These are phyloP conservation scores for Adansonia digitata DNA, from an alignment of 345 rosid genomes.

Conservation along the genomic window DNA sequence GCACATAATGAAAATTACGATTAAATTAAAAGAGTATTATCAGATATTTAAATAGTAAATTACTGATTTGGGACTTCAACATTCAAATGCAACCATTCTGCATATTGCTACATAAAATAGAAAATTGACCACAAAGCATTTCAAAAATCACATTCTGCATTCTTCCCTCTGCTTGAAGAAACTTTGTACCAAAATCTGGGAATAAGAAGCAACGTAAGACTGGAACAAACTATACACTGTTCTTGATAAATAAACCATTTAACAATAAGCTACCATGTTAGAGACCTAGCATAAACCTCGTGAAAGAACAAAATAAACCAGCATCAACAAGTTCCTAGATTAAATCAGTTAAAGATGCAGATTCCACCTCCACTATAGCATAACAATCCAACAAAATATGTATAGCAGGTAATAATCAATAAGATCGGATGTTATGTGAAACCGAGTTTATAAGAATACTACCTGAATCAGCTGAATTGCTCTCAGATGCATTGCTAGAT, in stretches of 20 bases:
- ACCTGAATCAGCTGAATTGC: constrained; percentile 48
- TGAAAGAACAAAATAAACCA: not conserved
- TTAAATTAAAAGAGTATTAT: not conserved
- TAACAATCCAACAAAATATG: not conserved
- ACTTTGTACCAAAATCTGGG: not conserved
- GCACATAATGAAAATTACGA: not conserved
- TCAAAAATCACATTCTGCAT: not conserved
- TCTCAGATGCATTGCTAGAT: constrained; percentile 21
- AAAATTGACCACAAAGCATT: not conserved
- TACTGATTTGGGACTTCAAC: not conserved
- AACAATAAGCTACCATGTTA: not conserved
- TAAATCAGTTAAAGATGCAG: not conserved
- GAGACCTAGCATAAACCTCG: not conserved
- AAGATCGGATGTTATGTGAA: not conserved
- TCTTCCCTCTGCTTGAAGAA: not conserved
- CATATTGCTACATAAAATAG: not conserved
- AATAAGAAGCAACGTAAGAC: not conserved
- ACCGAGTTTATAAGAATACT: not conserved
- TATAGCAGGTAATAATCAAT: not conserved
- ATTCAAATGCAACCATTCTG: not conserved
- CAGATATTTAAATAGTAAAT: not conserved
- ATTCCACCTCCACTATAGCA: not conserved
- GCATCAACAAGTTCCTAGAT: not conserved
- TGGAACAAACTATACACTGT: too few species aligned
- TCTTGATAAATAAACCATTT: not conserved